Evolutionary conservation across 768 basidiomycete species (phyloP).

Genomic region (Suillus brevipes): DNA sequence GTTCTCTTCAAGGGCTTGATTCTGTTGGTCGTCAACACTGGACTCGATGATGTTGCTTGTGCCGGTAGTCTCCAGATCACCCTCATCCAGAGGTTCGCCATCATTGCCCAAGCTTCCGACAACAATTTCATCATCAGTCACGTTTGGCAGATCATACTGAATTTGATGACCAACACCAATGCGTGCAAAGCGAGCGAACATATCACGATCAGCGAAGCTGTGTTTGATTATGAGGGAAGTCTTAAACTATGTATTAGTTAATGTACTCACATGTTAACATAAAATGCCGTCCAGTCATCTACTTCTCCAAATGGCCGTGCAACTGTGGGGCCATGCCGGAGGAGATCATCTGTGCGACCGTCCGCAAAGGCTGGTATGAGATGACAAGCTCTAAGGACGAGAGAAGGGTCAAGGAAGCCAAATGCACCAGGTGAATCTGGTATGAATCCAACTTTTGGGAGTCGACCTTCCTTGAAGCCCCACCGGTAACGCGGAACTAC

Average conservation of each 20-base stretch:
- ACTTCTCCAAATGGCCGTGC: not conserved
- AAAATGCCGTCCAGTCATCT: slow-evolving; percentile 17
- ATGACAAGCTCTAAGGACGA: slow-evolving; percentile 23
- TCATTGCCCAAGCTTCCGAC: not conserved
- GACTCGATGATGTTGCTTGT: not conserved
- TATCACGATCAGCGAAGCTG: slow-evolving; percentile 44
- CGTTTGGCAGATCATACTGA: not conserved
- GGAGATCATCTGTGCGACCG: slow-evolving; percentile 16
- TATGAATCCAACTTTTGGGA: slow-evolving; percentile 24
- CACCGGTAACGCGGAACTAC: slow-evolving; percentile 8
- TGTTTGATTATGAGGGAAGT: not conserved
- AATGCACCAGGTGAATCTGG: slow-evolving; percentile 18
- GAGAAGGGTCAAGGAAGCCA: slow-evolving; percentile 24
- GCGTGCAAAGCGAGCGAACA: slow-evolving; percentile 35
- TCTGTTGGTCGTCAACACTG: no score
- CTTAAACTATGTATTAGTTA: not conserved
- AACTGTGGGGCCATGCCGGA: slow-evolving; percentile 8
- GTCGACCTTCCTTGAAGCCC: slow-evolving; percentile 13
- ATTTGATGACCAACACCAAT: slow-evolving; percentile 31
- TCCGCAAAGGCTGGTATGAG: slow-evolving; percentile 27
- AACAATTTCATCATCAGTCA: not conserved
- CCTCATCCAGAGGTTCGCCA: not conserved
- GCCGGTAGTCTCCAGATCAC: not conserved
- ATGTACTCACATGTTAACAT: slow-evolving; percentile 17
- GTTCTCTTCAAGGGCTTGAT: no score